Evolutionary conservation across 208 protist species (phyloP), one percentile per base, ranked within the genome.

Genomic region (Trypanosoma theileri): DNA sequence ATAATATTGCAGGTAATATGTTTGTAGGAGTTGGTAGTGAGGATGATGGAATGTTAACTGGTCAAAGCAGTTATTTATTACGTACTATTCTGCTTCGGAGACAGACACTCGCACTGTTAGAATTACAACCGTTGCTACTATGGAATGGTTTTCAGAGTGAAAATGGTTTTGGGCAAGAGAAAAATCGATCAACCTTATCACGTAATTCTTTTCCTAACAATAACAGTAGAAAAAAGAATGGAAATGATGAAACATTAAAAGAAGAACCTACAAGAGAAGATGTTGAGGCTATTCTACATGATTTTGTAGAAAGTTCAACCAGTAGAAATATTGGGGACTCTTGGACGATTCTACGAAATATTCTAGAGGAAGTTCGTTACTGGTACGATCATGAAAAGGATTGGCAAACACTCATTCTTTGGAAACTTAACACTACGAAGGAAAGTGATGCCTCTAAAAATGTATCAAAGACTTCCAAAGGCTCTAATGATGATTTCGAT

Each of bases 381-480:
- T 85, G 85, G 80, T 50, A 79, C 55, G 60, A 63, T 4, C 77
- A 87, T 64, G 63, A 80, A 14, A 63, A 75, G 26, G 72, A 82
- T n/a, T 90, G 84, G 81, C 70, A 66, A 28, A 75, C 73, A 44
- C 68, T 87, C 61, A 66, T 90, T 1, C 50, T 81, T 8, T 66
- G 41, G 63, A 52, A 52, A 19, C 62, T 80, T 45, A 55, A 66
- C 31, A 28, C 8, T 60, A 41, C 26, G 1, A 48, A 24, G 9
- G 13, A 14, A 13, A 66, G 66, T 8, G n/a, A 46, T 17, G 55
- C 22, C 19, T 17, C 55, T 35, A 45, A 13, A 26, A 51, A 52
- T 17, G 28, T 2, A 22, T 22, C 21, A 51, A 1, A 46, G 46
- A 56, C 22, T 44, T 13, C 6, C 14, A 24, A 26, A 40, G 2